Conservation (phyloP, 768 basidiomycete species). For the Leucocoprinus birnbaumii region DNA sequence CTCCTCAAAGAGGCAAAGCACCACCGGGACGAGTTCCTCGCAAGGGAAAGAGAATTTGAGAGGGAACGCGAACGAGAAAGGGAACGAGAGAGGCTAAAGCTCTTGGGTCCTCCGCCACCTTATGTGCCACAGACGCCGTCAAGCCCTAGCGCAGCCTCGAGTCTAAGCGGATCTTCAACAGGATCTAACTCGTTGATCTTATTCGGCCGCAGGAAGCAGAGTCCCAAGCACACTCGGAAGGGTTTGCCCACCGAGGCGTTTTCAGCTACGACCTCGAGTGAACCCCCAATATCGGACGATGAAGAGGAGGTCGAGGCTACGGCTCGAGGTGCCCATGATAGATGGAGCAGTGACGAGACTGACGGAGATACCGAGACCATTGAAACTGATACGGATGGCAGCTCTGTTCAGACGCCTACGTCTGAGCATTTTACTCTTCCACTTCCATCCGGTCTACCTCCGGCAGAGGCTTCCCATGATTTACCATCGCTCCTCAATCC, state of each 20-base stretch:
- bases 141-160: neutral
- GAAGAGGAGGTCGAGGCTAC: conserved; percentile 28
- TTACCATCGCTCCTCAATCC: conserved; percentile 1
- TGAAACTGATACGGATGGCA: conserved; percentile 44
- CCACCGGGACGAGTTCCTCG: conserved; percentile 38
- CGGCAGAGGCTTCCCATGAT: conserved; percentile 1
- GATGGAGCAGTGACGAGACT: conserved; percentile 5
- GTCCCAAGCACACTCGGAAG: conserved; percentile 10
- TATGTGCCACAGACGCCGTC: neutral
- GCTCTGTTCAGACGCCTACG: conserved; percentile 46
- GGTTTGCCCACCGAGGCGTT: conserved; percentile 18
- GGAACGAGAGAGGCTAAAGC: conserved; percentile 4
- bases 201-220: neutral
- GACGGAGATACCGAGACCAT: conserved; percentile 15
- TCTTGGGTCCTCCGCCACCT: conserved; percentile 1
- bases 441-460: conserved; percentile 9
- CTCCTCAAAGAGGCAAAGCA: conserved; percentile 19
- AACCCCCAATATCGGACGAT: conserved; percentile 36
- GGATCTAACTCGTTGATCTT: conserved; percentile 6
- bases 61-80: conserved; percentile 14
- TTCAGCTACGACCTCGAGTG: conserved; percentile 27
- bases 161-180: conserved; percentile 1
- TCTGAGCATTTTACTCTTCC: conserved; percentile 24
- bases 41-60: conserved; percentile 34
- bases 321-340: neutral